Conservation (phyloP, 805 yeast species). For the Torulaspora franciscae region DNA sequence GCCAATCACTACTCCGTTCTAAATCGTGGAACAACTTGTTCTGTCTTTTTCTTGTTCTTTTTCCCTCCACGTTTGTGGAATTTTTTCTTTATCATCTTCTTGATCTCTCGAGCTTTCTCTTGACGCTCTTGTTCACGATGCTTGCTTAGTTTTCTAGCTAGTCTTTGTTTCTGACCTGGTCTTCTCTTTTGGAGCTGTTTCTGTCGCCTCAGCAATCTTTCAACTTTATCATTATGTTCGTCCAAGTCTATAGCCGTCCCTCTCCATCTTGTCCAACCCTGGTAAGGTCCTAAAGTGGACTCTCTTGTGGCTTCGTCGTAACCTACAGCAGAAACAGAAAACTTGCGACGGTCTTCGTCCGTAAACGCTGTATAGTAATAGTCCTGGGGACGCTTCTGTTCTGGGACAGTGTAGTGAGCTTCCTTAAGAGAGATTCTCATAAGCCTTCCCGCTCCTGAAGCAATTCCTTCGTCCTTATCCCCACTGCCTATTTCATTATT, state of each 20-base stretch:
- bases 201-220: conserved; percentile 10
- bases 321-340: conserved; percentile 20
- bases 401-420: conserved; percentile 15
- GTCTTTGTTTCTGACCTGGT: conserved; percentile 34
- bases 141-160: conserved; percentile 25
- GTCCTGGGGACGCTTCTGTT: conserved; percentile 23
- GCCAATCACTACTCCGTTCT: conserved; percentile 14
- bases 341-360: conserved; percentile 13
- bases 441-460: conserved; percentile 10
- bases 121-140: conserved; percentile 26
- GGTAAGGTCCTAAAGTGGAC: conserved; percentile 5
- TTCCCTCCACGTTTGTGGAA: conserved; percentile 38
- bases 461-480: neutral
- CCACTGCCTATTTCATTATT: neutral
- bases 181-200: conserved; percentile 22
- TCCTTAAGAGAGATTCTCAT: conserved; percentile 30
- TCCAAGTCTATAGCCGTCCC: conserved; percentile 18
- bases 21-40: conserved; percentile 13
- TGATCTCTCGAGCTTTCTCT: conserved; percentile 21
- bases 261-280: conserved; percentile 14
- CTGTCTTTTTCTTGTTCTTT: conserved; percentile 32
- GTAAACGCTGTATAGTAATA: conserved; percentile 25
- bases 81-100: conserved; percentile 31
- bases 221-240: conserved; percentile 21
- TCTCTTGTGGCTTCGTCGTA: conserved; percentile 18